Percentiles rank a stretch among this genome's conserved stretches.
Conservation (phyloP, 306 rosid genomes). For the Quillaja saponaria region DNA sequence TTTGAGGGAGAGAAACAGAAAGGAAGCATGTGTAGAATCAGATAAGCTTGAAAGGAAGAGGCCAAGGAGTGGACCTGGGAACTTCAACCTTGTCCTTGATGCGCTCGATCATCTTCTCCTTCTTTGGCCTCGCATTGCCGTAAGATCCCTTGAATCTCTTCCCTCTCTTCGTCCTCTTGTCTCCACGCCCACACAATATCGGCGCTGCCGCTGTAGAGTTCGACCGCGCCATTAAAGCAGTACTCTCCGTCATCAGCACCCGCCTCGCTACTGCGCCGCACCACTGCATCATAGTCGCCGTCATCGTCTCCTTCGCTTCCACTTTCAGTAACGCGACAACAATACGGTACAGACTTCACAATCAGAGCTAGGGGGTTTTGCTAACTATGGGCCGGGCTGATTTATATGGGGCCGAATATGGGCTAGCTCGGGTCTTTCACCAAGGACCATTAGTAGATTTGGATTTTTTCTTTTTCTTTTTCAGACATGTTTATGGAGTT, state of each 20-base stretch:
- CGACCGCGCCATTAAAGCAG: constrained; percentile 4
- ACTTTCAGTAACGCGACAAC: not conserved
- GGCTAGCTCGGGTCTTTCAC: too few relatives aligned
- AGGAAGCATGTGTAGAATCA: constrained; percentile 24
- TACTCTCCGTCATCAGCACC: constrained; percentile 40
- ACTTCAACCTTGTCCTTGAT: constrained; percentile 91
- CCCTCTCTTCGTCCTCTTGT: constrained; percentile 90
- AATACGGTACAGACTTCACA: not conserved
- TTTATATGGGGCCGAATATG: not conserved
- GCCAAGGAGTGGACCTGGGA: constrained; percentile 98
- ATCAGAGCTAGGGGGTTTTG: not conserved
- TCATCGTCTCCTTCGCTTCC: constrained; percentile 31
- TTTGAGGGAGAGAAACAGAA: not conserved
- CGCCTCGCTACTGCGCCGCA: constrained; percentile 59
- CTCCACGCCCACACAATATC: constrained; percentile 81
- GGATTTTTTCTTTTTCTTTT: too few relatives aligned
- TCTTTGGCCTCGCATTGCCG: constrained; percentile 79
- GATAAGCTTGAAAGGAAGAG: constrained; percentile 94
- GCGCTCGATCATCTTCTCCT: constrained; percentile 88
- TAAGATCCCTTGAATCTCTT: constrained; percentile 90
- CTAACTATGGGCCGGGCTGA: not conserved
- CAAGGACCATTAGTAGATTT: too few relatives aligned
- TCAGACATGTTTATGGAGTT: too few relatives aligned
- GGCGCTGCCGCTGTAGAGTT: constrained; percentile 33
- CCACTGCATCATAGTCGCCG: constrained; percentile 51